Evolutionary conservation across 441 rosid species (phyloP), one percentile per base, ranked within the genome.

Genomic region (Erodium moschatum): DNA sequence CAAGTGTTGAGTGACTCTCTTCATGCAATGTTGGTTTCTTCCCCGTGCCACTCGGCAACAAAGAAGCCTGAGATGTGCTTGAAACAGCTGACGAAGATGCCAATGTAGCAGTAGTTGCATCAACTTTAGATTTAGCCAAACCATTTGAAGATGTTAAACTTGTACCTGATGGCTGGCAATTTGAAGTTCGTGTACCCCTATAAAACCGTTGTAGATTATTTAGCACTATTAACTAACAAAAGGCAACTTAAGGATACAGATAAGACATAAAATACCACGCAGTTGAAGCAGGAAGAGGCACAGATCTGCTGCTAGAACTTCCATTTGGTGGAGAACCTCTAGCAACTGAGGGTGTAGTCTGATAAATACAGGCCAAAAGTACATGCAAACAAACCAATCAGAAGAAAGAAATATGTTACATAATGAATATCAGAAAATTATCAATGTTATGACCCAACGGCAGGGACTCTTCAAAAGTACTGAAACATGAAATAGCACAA

Each of bases 291-390:
- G 97, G 99, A 70, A 91, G 97, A 33, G 48, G 48, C 13, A 11
- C 48, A 42, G 48, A 42, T 42, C 38, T 33, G 38, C 86, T 83
- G 67, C 86, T 73, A 52, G 80, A 74, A 75, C 79, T 84, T 78
- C 92, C 97, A 81, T 85, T 88, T 68, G 97, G 92, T 29, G 93
- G 90, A 69, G 97, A 86, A 79, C 79, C 80, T 80, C 77, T 90
- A 70, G 80, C 72, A 71, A 66, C 73, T 52, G 73, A 80, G 19
- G 73, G 60, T 13, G 81, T 66, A 82, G 44, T 82, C 93, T 93
- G 87, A 70, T 56, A 70, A 19, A 75, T 3, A 42, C 70, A 68
- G 6, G 19, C 48, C 71, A 2, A 67, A 12, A 33, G 6, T 33
- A 33, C 38, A 69, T 10, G 64, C 1, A 20, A 19, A 58, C 48